phyloP scores from a whole-genome alignment of 352 stramenopile genomes.

The Phytophthora pseudosyringae region DNA sequence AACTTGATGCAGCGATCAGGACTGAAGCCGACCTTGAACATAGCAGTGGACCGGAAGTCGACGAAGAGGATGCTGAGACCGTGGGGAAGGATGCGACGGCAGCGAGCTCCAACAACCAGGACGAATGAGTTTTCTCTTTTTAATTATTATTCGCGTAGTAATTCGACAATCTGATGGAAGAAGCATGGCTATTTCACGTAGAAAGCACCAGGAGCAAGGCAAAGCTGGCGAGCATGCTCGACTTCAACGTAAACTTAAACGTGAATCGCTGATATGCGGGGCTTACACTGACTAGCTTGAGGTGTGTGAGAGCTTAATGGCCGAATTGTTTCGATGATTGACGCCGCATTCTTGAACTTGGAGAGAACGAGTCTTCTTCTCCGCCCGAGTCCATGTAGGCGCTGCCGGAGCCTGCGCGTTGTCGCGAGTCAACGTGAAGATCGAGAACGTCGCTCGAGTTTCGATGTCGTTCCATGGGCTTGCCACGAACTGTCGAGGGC shows the following conservation, averaged over 20 bases:
- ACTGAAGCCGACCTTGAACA: constrained; percentile 7
- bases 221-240: no score
- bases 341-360: constrained; percentile 34
- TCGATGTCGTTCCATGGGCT: constrained; percentile 21
- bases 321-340: constrained; percentile 34
- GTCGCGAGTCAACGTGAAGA: constrained; percentile 12
- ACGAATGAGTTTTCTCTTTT: constrained; percentile 35
- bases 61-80: constrained; percentile 22
- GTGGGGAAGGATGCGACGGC: constrained; percentile 25
- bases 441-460: constrained; percentile 24
- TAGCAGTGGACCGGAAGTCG: constrained; percentile 33
- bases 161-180: constrained; percentile 29
- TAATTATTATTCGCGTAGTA: constrained; percentile 37
- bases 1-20: constrained; percentile 8
- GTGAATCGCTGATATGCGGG: not conserved
- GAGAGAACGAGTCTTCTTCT: constrained; percentile 37
- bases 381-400: constrained; percentile 37
- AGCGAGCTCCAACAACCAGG: constrained; percentile 33
- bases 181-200: not conserved
- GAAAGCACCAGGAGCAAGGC: no score
- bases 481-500: constrained; percentile 41
- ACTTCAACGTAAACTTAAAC: no score
- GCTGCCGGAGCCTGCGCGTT: constrained; percentile 32
- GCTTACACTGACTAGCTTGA: no score
- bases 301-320: constrained; percentile 5